Percentiles rank a stretch among this genome's conserved stretches.
phyloP scores from a whole-genome alignment of 2,329 filamentous ascomycete species.

The Arthroderma sp. region DNA sequence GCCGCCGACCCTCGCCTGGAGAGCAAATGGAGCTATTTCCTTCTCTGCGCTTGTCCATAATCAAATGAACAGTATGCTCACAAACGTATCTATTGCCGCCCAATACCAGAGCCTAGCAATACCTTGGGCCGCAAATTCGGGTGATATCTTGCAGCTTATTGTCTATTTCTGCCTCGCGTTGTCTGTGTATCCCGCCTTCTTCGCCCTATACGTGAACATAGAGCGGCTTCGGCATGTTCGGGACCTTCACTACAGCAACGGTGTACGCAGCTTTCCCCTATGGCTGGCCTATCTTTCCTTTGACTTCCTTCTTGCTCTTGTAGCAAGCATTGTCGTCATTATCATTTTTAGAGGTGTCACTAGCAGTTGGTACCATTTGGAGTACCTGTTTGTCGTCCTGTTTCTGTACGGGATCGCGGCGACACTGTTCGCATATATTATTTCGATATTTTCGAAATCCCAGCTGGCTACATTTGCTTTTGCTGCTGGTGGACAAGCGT shows the following conservation, averaged over 20 bases:
- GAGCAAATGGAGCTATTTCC: conserved; percentile 47
- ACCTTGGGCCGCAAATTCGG: conserved; percentile 55
- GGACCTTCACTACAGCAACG: conserved; percentile 81
- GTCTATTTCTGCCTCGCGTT: conserved; percentile 72
- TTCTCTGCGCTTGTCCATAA: conserved; percentile 44
- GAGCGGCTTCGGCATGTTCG: conserved; percentile 69
- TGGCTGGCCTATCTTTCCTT: conserved; percentile 76
- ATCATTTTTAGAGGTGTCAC: conserved; percentile 53
- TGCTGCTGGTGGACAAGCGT: conserved; percentile 61
- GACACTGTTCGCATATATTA: conserved; percentile 61
- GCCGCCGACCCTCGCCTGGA: conserved; percentile 56
- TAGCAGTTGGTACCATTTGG: conserved; percentile 60
- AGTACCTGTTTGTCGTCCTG: conserved; percentile 70
- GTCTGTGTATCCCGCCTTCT: conserved; percentile 69
- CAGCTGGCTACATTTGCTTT: conserved; percentile 78
- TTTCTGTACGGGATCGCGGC: conserved; percentile 69
- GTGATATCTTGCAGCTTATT: conserved; percentile 63
- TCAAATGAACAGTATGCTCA: conserved; percentile 50
- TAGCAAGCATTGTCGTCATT: conserved; percentile 52
- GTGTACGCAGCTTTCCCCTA: conserved; percentile 65
- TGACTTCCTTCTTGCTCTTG: conserved; percentile 62
- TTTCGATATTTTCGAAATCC: conserved; percentile 66
- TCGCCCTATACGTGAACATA: conserved; percentile 75
- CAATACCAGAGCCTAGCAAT: conserved; percentile 63
- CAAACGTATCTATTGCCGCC: conserved; percentile 55